Evolutionary conservation across 2,329 filamentous ascomycete species (phyloP), one percentile per base, ranked within the genome.

Genomic region (Arthroderma sp.): DNA sequence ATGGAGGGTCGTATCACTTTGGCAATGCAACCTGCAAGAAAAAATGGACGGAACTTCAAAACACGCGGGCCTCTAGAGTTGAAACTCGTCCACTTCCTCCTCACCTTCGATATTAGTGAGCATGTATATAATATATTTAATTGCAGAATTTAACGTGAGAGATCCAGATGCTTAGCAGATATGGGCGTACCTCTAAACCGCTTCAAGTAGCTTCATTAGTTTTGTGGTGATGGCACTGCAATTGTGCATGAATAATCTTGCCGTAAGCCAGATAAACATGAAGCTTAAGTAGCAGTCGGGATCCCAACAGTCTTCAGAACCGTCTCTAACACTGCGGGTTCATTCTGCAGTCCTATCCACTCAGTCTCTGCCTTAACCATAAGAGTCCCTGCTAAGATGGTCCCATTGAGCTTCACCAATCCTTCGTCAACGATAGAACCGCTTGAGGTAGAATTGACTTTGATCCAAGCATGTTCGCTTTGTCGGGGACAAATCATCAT

Each of bases 11-110:
- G 2, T 80, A 80, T 54, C 65, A 66, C 31, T 80, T 79, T 53
- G 75, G 75, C 2, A 73, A 75, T 51, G 69, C 74, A 2, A 79
- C 77, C 0, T 78, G 74, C 53, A 77, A 78, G 58, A 77, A 74
- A 61, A 78, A 77, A 61, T 80, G 74, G 71, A 58, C 65, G 10
- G 70, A 77, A 56, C 53, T 72, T 11, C 53, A 64, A 41, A 49
- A 50, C 10, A 48, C 57, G 11, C 32, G 34, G 6, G 15, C 41
- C 11, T 22, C 15, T 22, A 22, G 15, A 22, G 15, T 22, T 22
- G 15, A 22, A 22, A 22, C 15, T 22, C 15, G 15, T 22, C 15
- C 15, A 22, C 15, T 22, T 22, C 15, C 15, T 22, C 15, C 2
- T 22, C 15, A 22, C 15, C 15, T 22, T 22, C 15, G 15, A 22